phyloP scores from a whole-genome alignment of 1,139 yeast species.

The Scheffersomyces stambukii region DNA sequence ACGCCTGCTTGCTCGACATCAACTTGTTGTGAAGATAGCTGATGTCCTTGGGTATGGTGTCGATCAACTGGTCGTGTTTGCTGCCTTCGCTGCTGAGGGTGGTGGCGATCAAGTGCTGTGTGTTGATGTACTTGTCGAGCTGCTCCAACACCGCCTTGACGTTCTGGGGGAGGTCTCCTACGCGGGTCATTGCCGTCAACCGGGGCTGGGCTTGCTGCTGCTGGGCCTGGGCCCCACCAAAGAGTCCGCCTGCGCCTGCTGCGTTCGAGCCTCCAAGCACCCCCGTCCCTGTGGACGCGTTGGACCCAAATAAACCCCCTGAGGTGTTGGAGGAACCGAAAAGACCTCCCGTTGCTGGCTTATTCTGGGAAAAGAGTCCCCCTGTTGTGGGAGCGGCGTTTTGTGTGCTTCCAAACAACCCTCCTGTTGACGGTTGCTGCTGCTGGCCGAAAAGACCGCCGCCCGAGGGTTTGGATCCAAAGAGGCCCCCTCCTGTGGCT shows the following conservation, averaged over 20 bases:
- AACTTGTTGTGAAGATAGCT: conserved; percentile 63
- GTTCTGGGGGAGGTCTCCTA: conserved; percentile 75
- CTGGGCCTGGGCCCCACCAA: conserved; percentile 8
- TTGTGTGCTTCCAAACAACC: conserved; percentile 22
- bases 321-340: too few species aligned
- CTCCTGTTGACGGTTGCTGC: conserved; percentile 14
- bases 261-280: too few species aligned
- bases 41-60: conserved; percentile 83
- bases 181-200: conserved; percentile 81
- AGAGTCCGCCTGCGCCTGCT: too few species aligned
- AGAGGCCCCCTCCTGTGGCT: conserved; percentile 11
- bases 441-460: conserved; percentile 1
- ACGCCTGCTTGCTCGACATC: conserved; percentile 64
- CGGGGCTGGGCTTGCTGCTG: conserved; percentile 24
- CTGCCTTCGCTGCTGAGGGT: conserved; percentile 62
- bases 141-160: conserved; percentile 75
- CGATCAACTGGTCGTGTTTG: conserved; percentile 66
- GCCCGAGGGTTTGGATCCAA: conserved; percentile 11
- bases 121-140: conserved; percentile 76
- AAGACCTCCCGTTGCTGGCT: conserved; percentile 3
- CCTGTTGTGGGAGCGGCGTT: conserved; percentile 5
- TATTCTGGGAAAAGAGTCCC: too few species aligned
- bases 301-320: conserved; percentile 18
- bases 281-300: conserved; percentile 4
- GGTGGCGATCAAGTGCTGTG: conserved; percentile 79